Evolutionary conservation across 805 yeast species (phyloP).

Genomic region (Kockiozyma suomiensis): DNA sequence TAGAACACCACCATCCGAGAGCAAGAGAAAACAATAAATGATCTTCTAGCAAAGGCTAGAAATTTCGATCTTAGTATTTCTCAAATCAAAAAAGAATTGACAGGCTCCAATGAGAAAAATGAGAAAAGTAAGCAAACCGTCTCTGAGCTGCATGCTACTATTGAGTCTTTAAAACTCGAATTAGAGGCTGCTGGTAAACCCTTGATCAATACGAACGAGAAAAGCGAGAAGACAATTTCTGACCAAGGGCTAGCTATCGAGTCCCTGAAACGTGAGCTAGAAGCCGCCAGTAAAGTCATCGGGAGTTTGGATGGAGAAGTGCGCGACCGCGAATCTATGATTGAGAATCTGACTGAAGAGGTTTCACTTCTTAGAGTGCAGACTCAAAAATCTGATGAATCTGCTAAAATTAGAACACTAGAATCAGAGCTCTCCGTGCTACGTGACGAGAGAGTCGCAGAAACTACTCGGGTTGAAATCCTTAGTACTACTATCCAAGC

Average conservation of each 20-base stretch:
- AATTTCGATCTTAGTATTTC: not conserved
- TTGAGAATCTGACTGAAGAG: not conserved
- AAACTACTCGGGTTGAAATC: no score
- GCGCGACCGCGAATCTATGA: not conserved
- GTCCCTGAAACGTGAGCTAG: constrained; percentile 38
- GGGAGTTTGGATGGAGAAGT: constrained; percentile 69
- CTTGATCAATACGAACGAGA: not conserved
- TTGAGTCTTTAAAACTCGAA: no score
- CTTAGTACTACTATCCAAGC: no score
- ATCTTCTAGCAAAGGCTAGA: not conserved
- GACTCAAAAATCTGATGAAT: no score
- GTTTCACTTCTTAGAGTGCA: no score
- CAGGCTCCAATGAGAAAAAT: not conserved
- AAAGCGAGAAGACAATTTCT: not conserved
- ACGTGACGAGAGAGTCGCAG: no score
- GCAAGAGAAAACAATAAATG: not conserved
- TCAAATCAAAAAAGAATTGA: not conserved
- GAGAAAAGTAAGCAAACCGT: no score
- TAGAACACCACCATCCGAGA: not conserved
- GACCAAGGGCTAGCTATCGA: not conserved
- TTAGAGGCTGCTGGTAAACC: not conserved
- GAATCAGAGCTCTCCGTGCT: no score
- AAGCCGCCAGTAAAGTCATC: constrained; percentile 92
- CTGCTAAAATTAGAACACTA: no score
- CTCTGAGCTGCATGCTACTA: no score